A percentile compares a stretch with the other conserved stretches of the same genome.
Conservation (phyloP, 225 moss, liverwort and hornwort species). For the Asterella californica region DNA sequence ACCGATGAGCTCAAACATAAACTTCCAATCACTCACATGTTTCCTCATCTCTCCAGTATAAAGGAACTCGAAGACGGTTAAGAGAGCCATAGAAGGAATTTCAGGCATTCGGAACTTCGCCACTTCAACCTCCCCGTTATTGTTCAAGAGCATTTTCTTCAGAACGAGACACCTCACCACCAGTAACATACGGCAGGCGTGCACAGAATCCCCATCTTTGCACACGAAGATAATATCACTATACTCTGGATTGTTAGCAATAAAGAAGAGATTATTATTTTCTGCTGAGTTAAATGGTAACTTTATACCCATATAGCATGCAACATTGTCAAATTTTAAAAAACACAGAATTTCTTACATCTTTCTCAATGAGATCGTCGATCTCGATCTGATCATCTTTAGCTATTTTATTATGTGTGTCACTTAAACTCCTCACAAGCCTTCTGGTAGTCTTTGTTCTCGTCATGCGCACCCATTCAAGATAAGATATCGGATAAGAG, state of each 20-base stretch:
- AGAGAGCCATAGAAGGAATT: constrained; percentile 26
- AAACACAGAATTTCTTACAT: no score
- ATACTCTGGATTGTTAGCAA: constrained; percentile 35
- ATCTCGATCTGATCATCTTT: no score
- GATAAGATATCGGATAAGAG: no score
- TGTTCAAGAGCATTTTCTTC: constrained; percentile 40
- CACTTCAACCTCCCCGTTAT: constrained; percentile 26
- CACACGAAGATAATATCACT: constrained; percentile 38
- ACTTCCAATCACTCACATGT: constrained; percentile 26
- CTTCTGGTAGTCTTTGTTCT: no score
- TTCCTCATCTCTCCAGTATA: constrained; percentile 33
- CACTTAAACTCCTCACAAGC: no score
- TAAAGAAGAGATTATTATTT: no score
- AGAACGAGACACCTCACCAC: constrained; percentile 30
- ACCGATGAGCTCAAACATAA: constrained; percentile 29
- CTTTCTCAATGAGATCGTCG: no score
- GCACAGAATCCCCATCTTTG: constrained; percentile 31
- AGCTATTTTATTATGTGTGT: no score
- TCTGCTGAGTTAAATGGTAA: no score
- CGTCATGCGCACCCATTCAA: no score
- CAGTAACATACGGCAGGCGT: constrained; percentile 36
- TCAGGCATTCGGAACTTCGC: constrained; percentile 23
- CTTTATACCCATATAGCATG: no score
- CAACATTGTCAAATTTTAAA: no score
- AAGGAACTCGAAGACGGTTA: constrained; percentile 37